Evolutionary conservation across 768 basidiomycete species (phyloP), one percentile per base, ranked within the genome.

Genomic region (Tricholoma hemisulphureum): DNA sequence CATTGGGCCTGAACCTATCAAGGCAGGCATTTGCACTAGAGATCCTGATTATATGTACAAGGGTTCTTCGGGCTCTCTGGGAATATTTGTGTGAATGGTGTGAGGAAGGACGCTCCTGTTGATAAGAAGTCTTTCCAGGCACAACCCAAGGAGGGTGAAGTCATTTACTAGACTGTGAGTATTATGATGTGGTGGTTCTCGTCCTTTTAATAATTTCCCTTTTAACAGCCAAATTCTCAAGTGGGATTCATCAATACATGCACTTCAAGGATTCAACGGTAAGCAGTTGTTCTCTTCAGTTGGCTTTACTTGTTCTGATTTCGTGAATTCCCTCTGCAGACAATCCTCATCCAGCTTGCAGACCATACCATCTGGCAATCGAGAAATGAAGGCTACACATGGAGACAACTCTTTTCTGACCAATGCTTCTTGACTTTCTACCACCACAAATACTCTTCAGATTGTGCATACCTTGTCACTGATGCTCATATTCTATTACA

Each of bases 51-150:
- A 88, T 60, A 84, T 67, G 7, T 99, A 93, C 68, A 65, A 80
- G 68, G 97, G 97, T 0, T 98, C 95, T 0, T 93, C 91, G n/a
- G 97, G 97, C 0, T 99, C 86, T 69, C 97, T 3, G 96, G 96
- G 0, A 90, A 99, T 66, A 89, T 87, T 0, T 99, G 97, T 67
- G 79, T 78, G 35, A 79, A 78, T 16, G 93, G 91, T 2, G 53
- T 77, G 18, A 75, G 80, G 65, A 91, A 90, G 74, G 96, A 97
- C 63, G 77, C 82, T 11, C 77, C 71, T 29, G 74, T 89, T 0
- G 65, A 78, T 62, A 98, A 96, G 77, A 73, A 83, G 24, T 99
- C 97, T 69, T 85, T 87, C 0, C 73, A 87, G 68, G 93, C 95
- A 24, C 81, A 89, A 79, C 93, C 94, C 0, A 75, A 72, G 9